Evolutionary conservation across 202 grass and related monocot genomes (phyloP).

Genomic region (Zoysia matrella): DNA sequence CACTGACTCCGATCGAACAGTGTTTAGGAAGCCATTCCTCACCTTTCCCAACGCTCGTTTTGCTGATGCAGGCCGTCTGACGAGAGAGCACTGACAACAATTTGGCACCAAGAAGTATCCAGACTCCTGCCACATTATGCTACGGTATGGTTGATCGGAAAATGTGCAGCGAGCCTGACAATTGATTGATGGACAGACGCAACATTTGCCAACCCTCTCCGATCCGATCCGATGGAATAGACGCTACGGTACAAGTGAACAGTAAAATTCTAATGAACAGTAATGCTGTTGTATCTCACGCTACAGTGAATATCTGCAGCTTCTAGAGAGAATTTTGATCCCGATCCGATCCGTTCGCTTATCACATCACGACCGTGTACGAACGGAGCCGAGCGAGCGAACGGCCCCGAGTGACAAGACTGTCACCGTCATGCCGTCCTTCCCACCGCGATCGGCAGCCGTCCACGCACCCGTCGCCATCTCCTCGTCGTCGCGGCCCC

Average conservation of each 20-base stretch:
- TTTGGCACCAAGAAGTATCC: neutral
- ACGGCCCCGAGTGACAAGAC: neutral
- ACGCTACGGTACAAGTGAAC: too few species aligned
- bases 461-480: constrained; percentile 9
- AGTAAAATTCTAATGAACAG: too few species aligned
- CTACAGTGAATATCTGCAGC: too few species aligned
- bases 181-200: neutral
- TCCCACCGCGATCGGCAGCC: neutral
- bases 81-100: neutral
- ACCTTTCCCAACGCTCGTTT: neutral
- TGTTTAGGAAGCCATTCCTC: neutral
- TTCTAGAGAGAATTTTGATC: too few species aligned
- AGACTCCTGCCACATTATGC: neutral
- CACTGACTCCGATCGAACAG: constrained; percentile 16
- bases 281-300: too few species aligned
- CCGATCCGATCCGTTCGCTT: neutral
- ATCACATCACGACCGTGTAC: neutral
- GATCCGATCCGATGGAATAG: too few species aligned
- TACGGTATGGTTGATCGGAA: neutral
- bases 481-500: neutral
- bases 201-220: neutral
- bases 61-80: neutral
- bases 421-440: neutral
- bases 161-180: neutral
- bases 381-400: neutral